Evolutionary conservation across 177 flowering plant genomes (phyloP).

Genomic region (Vitis hybrid): DNA sequence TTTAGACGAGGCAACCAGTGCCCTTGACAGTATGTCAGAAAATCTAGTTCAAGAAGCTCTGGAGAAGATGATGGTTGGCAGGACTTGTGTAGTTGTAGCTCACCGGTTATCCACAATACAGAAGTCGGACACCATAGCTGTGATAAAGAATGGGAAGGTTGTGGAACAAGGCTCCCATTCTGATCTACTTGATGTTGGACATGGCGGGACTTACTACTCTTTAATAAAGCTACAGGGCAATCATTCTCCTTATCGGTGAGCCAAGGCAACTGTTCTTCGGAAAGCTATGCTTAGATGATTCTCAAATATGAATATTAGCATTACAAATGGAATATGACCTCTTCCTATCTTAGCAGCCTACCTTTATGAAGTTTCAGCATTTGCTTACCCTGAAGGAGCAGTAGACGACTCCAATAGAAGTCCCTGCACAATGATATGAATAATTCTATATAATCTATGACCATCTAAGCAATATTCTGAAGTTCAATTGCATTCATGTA

Average conservation of each 20-base stretch:
- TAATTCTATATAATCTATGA: too few species aligned
- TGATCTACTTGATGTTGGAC: constrained; percentile 39
- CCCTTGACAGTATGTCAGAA: constrained; percentile 62
- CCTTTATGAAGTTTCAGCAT: too few species aligned
- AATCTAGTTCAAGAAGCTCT: constrained; percentile 60
- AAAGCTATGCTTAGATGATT: not conserved
- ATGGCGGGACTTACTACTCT: constrained; percentile 44
- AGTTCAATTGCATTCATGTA: too few species aligned
- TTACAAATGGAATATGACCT: too few species aligned
- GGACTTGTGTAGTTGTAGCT: constrained; percentile 57
- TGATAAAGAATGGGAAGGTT: constrained; percentile 58
- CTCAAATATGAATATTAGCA: not conserved
- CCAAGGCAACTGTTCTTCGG: not conserved
- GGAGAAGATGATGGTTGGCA: constrained; percentile 57
- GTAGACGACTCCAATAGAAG: too few species aligned
- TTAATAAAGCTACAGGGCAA: constrained; percentile 37
- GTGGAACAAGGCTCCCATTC: constrained; percentile 51
- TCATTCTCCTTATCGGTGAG: constrained; percentile 19
- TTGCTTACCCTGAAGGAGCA: too few species aligned
- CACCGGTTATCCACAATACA: constrained; percentile 63
- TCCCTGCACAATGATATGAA: too few species aligned
- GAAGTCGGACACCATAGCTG: constrained; percentile 49
- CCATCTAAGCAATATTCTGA: too few species aligned
- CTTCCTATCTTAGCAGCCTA: too few species aligned
- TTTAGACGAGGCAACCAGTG: constrained; percentile 73